Percentiles rank a stretch among this genome's conserved stretches.
These are phyloP conservation scores for Ricinus communis DNA, from an alignment of 345 rosid genomes.

Conservation along the genomic window DNA sequence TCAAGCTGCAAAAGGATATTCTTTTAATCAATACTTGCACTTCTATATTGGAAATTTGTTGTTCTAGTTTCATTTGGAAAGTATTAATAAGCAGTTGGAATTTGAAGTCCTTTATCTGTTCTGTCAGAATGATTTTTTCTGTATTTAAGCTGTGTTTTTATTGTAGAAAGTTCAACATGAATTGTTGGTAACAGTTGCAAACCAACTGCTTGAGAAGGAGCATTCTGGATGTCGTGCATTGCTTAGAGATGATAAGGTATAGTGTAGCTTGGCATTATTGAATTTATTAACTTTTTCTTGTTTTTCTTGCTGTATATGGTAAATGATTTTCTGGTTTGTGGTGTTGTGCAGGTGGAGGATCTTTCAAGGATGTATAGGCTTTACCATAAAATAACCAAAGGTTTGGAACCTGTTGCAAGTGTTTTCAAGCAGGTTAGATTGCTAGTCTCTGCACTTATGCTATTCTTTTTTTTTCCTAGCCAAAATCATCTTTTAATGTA, in stretches of 20 bases:
- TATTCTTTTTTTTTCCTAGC: neutral
- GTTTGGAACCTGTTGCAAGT: constrained; percentile 82
- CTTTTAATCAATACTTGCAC: too few relatives aligned
- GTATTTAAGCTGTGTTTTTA: neutral
- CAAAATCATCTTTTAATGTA: neutral
- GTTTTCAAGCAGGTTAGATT: constrained; percentile 92
- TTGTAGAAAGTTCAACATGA: constrained; percentile 90
- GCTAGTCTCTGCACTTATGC: constrained; percentile 24
- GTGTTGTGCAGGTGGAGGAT: constrained; percentile 64
- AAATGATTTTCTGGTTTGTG: constrained; percentile 3
- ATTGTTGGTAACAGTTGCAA: constrained; percentile 62
- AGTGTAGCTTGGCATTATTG: neutral
- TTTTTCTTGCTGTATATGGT: neutral
- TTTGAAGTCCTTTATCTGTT: neutral
- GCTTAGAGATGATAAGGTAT: constrained; percentile 91
- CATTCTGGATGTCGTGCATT: constrained; percentile 85
- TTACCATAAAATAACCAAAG: constrained; percentile 61
- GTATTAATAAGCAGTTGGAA: neutral
- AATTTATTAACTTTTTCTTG: neutral
- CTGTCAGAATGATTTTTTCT: neutral
- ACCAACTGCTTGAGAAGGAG: constrained; percentile 80
- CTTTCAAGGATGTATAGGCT: constrained; percentile 97
- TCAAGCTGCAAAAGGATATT: too few relatives aligned
- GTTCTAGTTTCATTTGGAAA: neutral
- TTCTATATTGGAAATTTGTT: too few relatives aligned